These are phyloP conservation scores for Phytophthora ohioensis DNA, from an alignment of 352 stramenopile genomes.

Conservation along the genomic window DNA sequence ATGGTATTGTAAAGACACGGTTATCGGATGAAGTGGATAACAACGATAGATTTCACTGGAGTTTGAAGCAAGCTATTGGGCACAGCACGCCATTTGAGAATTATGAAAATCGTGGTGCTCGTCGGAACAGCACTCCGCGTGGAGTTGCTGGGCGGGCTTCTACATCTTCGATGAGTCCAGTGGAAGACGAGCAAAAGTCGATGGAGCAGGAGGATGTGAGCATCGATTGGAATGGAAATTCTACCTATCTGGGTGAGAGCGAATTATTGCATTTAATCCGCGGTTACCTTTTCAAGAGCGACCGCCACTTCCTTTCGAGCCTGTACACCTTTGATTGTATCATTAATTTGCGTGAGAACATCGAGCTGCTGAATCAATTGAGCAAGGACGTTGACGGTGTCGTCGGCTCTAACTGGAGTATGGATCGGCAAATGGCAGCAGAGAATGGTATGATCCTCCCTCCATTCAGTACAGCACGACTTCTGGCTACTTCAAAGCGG, in stretches of 20 bases:
- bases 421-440: conserved; percentile 53
- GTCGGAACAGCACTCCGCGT: conserved; percentile 18
- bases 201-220: conserved; percentile 63
- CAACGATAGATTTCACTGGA: conserved; percentile 76
- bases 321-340: conserved; percentile 86
- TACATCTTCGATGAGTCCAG: conserved; percentile 14
- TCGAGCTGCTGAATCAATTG: conserved; percentile 49
- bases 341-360: conserved; percentile 62
- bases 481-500: conserved; percentile 70
- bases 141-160: conserved; percentile 11
- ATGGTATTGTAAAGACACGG: conserved; percentile 71
- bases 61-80: conserved; percentile 73
- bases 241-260: conserved; percentile 73
- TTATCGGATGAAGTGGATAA: conserved; percentile 52
- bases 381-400: conserved; percentile 46
- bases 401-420: conserved; percentile 65
- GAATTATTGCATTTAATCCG: conserved; percentile 79
- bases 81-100: conserved; percentile 72
- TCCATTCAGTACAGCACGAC: conserved; percentile 85
- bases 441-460: conserved; percentile 68
- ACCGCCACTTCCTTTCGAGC: conserved; percentile 84
- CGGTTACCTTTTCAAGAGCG: conserved; percentile 77
- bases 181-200: conserved; percentile 50
- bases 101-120: conserved; percentile 23
- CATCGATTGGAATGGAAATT: conserved; percentile 39